Conservation (phyloP, 2,329 filamentous ascomycete genomes). For the Chrysosporium queenslandicum region DNA sequence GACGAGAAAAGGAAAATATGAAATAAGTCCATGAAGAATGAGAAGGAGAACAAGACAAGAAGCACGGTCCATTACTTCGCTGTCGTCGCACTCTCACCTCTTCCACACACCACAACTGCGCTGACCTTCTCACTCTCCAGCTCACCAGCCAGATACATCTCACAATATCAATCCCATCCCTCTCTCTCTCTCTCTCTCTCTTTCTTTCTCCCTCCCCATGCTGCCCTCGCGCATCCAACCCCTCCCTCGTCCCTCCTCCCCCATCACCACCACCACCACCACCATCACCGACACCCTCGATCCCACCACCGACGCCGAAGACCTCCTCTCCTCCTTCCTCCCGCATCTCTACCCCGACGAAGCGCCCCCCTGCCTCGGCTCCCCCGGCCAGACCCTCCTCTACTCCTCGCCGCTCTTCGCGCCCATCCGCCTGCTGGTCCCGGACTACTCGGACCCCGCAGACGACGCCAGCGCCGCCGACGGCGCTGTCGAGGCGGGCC, state of each 20-base stretch:
- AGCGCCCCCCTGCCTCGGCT: slow-evolving; percentile 45
- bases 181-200: not conserved
- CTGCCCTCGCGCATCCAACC: slow-evolving; percentile 14
- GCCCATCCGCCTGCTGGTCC: slow-evolving; percentile 33
- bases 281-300: not conserved
- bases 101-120: too few species aligned
- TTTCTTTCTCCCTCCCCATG: slow-evolving; percentile 22
- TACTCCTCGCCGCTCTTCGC: slow-evolving; percentile 40
- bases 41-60: too few species aligned
- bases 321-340: slow-evolving; percentile 46
- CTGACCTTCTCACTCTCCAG: too few species aligned
- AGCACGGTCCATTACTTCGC: too few species aligned
- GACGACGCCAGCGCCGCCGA: not conserved
- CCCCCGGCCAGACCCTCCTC: slow-evolving; percentile 41
- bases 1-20: too few species aligned
- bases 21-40: too few species aligned
- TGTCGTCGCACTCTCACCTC: too few species aligned
- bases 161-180: not conserved
- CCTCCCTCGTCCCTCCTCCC: not conserved
- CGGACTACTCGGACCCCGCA: slow-evolving; percentile 24
- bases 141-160: too few species aligned
- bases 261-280: not conserved
- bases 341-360: slow-evolving; percentile 49
- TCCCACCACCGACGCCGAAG: slow-evolving; percentile 32
- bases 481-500: slow-evolving; percentile 35